Base-by-base conservation (phyloP, 768 basidiomycete species). In the Udeniomyces megalosporus region DNA sequence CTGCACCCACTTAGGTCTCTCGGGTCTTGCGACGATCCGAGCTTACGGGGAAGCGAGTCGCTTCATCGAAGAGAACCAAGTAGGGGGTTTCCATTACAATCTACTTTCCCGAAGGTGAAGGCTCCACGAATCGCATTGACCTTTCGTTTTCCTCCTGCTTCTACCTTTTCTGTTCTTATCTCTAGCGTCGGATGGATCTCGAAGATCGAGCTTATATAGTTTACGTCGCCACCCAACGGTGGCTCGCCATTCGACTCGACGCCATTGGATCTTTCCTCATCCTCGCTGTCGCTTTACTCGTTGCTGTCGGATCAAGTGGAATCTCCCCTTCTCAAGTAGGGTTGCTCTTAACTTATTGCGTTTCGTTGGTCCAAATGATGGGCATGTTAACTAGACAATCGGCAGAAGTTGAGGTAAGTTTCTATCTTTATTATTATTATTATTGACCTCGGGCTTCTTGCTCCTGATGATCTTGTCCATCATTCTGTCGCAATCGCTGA, bases 281-380 rank as follows among this genome's bases (percentile, higher is more conserved):
- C 24, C 56, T 92, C 66, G 78, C 81, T 28, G 60, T 61, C n/a
- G 60, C 60, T 1, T 44, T 61, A 2, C 60, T 61, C 51, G 60
- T 61, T 24, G 42, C 60, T 4, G 44, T 61, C 51, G 60, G 60
- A 3, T 15, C 26, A 3, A 44, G 38, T 17, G 84, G 83, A 70
- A 84, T 91, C 54, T 86, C 84, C 0, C 85, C 92, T 1, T 77
- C 85, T 2, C 82, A 88, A 68, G 89, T 85, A 53, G 87, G 86
- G 67, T 74, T 89, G 26, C 80, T 84, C 17, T 76, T 95, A 1
- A 55, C 57, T 10, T 64, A 60, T 29, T 49, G 47, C 17, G 56
- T 62, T 0, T 62, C 61, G 3, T 38, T 62, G 20, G 61, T 62
- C 11, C 58, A 60, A 35, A 52, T 52, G 48, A 26, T 53, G 2